Evolutionary conservation across 2,329 filamentous ascomycete genomes (phyloP).

Genomic region (Exserohilum rostratum): DNA sequence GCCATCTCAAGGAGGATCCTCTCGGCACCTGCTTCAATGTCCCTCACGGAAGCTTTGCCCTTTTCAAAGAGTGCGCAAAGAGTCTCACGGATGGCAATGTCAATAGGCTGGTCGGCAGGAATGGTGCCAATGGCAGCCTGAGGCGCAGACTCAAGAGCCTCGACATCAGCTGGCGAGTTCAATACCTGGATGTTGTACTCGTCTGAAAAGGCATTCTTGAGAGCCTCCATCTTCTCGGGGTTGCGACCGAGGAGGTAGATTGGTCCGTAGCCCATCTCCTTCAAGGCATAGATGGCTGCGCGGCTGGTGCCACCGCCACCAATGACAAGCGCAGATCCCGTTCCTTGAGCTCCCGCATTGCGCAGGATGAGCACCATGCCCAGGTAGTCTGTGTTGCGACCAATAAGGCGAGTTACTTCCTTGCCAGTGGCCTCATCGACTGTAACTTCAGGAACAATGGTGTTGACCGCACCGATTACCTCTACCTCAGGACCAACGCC

Average conservation of each 20-base stretch:
- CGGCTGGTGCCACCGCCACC: constrained; percentile 91
- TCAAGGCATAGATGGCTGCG: constrained; percentile 86
- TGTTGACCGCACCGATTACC: constrained; percentile 92
- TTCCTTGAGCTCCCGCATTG: constrained; percentile 61
- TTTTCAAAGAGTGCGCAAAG: constrained; percentile 61
- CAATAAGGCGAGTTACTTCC: constrained; percentile 64
- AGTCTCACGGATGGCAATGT: constrained; percentile 69
- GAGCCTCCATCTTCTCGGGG: constrained; percentile 67
- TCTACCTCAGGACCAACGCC: constrained; percentile 78
- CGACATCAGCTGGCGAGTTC: constrained; percentile 57
- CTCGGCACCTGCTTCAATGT: constrained; percentile 35
- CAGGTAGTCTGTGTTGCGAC: constrained; percentile 95
- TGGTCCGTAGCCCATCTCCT: constrained; percentile 80
- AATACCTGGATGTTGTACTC: constrained; percentile 70
- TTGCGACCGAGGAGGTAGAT: constrained; percentile 88
- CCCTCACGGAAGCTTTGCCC: constrained; percentile 20
- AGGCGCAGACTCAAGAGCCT: constrained; percentile 57
- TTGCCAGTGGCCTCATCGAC: constrained; percentile 50
- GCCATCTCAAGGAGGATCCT: constrained; percentile 87
- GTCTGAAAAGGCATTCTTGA: constrained; percentile 74
- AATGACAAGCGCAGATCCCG: constrained; percentile 74
- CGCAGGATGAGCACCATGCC: constrained; percentile 85
- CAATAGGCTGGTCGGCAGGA: constrained; percentile 84
- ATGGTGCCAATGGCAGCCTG: constrained; percentile 86
- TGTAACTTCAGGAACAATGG: constrained; percentile 69